A percentile compares a stretch with the other conserved stretches of the same genome.
These are phyloP conservation scores for Zygoascus biomembranicola DNA, from an alignment of 805 yeast genomes.

Conservation along the genomic window DNA sequence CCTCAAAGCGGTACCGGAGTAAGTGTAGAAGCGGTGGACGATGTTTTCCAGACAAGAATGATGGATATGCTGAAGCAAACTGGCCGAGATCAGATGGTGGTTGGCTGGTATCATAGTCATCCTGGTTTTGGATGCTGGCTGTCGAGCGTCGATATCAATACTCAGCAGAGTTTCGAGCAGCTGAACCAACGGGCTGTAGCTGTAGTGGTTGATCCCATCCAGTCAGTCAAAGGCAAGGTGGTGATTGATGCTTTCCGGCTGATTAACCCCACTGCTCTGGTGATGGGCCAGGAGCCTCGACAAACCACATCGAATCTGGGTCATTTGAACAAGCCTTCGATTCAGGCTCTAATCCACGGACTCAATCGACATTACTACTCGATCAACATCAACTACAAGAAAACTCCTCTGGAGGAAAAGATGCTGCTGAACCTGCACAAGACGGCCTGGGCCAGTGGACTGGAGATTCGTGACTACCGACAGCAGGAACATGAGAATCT, in stretches of 20 bases:
- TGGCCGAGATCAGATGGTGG: conserved; percentile 98
- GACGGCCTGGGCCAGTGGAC: conserved; percentile 91
- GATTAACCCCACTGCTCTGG: conserved; percentile 75
- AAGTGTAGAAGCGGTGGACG: conserved; percentile 98
- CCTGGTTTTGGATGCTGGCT: conserved; percentile 99
- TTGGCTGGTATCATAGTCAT: conserved; percentile 99
- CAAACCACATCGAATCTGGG: conserved; percentile 96
- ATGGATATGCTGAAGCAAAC: conserved; percentile 99
- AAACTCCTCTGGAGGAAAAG: conserved; percentile 83
- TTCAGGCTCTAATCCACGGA: conserved; percentile 95
- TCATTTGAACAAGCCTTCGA: conserved; percentile 88
- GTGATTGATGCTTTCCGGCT: conserved; percentile 97
- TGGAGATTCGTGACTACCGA: conserved; percentile 67
- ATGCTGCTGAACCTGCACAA: conserved; percentile 93
- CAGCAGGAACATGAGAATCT: conserved; percentile 69
- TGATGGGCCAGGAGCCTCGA: conserved; percentile 97
- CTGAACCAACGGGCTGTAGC: conserved; percentile 95
- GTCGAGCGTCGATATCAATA: conserved; percentile 92
- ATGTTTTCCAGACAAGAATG: conserved; percentile 97
- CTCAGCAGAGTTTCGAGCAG: conserved; percentile 96
- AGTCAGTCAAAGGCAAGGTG: conserved; percentile 96
- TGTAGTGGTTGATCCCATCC: conserved; percentile 97
- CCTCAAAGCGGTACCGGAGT: conserved; percentile 96
- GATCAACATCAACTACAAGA: conserved; percentile 86
- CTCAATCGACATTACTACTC: conserved; percentile 95